A percentile compares a stretch with the other conserved stretches of the same genome.
Conservation (phyloP, 371 early-diverging fungal species). For the Rhizopus microsporus region DNA sequence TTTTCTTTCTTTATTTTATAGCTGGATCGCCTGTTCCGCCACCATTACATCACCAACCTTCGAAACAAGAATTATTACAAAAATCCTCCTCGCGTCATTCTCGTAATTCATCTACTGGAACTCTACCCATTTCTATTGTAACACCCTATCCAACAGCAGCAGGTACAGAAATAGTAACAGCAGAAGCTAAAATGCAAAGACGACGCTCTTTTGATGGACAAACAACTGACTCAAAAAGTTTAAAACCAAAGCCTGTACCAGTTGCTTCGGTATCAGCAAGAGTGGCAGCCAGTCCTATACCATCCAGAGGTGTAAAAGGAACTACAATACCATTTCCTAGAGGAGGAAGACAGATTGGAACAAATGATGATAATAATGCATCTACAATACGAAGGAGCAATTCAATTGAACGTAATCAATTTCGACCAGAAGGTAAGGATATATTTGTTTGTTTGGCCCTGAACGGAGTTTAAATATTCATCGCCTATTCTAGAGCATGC, state of each 20-base stretch:
- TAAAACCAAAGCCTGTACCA: conserved; percentile 5
- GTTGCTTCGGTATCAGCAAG: conserved; percentile 18
- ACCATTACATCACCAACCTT: conserved; percentile 11
- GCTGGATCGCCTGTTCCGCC: conserved; percentile 23
- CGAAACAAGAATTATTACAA: not conserved
- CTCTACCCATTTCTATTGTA: not conserved
- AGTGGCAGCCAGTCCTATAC: conserved; percentile 20
- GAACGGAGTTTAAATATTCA: conserved; percentile 16
- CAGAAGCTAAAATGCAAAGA: conserved; percentile 12
- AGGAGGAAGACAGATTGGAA: conserved; percentile 42
- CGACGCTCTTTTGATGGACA: conserved; percentile 30
- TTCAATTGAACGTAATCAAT: conserved; percentile 22
- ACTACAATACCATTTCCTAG: conserved; percentile 39
- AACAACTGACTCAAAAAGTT: conserved; percentile 3
- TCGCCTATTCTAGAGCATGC: conserved; percentile 19
- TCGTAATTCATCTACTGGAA: conserved; percentile 24
- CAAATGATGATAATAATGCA: conserved; percentile 3
- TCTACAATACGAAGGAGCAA: conserved; percentile 22
- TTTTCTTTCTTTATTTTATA: conserved; percentile 1
- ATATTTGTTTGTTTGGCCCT: conserved; percentile 2
- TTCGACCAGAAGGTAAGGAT: conserved; percentile 11
- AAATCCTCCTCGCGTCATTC: conserved; percentile 17
- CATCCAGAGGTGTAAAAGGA: conserved; percentile 10
- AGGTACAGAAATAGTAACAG: conserved; percentile 1
- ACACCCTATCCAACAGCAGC: conserved; percentile 1